phyloP scores from a whole-genome alignment of 441 rosid genomes.

The Omphalea diandra region DNA sequence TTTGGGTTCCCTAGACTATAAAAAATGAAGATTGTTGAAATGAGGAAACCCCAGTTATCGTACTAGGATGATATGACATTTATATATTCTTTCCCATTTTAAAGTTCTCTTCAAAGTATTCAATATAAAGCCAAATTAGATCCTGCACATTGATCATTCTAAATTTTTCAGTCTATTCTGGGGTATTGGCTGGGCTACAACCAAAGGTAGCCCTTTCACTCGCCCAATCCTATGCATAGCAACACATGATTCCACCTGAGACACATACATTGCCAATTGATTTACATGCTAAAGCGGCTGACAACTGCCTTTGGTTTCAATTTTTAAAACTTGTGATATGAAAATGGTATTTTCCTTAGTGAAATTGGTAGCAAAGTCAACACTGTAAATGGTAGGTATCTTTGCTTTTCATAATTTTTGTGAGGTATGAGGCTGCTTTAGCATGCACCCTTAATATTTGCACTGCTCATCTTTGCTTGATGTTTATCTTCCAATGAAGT shows the following conservation, averaged over 20 bases:
- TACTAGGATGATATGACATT: not conserved
- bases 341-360: not conserved
- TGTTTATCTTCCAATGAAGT: constrained; percentile 1
- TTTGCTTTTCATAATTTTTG: not conserved
- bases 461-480: not conserved
- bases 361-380: not conserved
- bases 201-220: not conserved
- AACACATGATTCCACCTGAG: not conserved
- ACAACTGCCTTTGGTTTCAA: not conserved
- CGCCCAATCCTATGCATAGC: not conserved
- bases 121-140: not conserved
- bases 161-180: not conserved
- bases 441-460: not conserved
- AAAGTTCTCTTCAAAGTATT: not conserved
- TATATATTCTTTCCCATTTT: not conserved
- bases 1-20: not conserved
- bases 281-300: not conserved
- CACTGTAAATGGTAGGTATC: not conserved
- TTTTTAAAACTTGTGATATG: not conserved
- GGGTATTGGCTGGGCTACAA: not conserved
- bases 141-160: not conserved
- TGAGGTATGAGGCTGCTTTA: not conserved
- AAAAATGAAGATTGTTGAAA: not conserved
- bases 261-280: not conserved
- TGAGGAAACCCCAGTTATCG: not conserved